Conservation (phyloP, 1,284 basidiomycete genomes). For the Tilletiopsis washingtonensis region DNA sequence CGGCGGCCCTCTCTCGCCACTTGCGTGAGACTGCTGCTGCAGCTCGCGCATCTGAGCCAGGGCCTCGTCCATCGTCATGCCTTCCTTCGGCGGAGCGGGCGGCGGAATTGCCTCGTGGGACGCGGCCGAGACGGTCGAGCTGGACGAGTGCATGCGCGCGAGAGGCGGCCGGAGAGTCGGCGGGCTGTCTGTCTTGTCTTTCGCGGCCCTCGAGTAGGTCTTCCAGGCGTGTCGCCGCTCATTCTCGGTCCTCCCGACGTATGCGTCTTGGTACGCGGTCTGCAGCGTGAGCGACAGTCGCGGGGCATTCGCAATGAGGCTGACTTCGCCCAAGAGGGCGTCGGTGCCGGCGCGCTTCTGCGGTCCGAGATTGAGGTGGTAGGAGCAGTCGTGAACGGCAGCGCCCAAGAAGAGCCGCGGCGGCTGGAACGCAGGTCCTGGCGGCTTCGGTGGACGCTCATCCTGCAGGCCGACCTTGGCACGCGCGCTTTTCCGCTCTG, state of each 20-base stretch:
- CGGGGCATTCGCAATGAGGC: constrained; percentile 20
- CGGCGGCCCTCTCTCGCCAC: too few species aligned
- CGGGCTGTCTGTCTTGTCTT: too few species aligned
- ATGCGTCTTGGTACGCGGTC: constrained; percentile 27
- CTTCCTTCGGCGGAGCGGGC: not conserved
- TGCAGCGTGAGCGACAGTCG: constrained; percentile 17
- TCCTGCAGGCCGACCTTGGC: constrained; percentile 2
- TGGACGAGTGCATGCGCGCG: too few species aligned
- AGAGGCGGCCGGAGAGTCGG: too few species aligned
- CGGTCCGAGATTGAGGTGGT: constrained; percentile 22
- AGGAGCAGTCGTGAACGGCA: constrained; percentile 17
- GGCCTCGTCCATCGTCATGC: constrained; percentile 26
- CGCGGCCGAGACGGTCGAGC: too few species aligned
- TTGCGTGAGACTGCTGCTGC: too few species aligned
- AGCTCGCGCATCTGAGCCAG: constrained; percentile 21
- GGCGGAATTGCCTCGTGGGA: too few species aligned
- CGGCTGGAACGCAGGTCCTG: constrained; percentile 7
- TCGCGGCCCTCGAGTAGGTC: too few species aligned
- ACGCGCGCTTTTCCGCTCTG: not conserved
- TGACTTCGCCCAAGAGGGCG: too few species aligned
- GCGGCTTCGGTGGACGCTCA: not conserved
- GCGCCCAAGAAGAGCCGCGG: constrained; percentile 21
- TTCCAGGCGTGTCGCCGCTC: constrained; percentile 31
- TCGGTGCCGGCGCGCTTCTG: too few species aligned
- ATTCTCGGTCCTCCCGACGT: constrained; percentile 18